Base-by-base conservation (phyloP, 2,329 filamentous ascomycete species). In the Pseudocercospora fijiensis region DNA sequence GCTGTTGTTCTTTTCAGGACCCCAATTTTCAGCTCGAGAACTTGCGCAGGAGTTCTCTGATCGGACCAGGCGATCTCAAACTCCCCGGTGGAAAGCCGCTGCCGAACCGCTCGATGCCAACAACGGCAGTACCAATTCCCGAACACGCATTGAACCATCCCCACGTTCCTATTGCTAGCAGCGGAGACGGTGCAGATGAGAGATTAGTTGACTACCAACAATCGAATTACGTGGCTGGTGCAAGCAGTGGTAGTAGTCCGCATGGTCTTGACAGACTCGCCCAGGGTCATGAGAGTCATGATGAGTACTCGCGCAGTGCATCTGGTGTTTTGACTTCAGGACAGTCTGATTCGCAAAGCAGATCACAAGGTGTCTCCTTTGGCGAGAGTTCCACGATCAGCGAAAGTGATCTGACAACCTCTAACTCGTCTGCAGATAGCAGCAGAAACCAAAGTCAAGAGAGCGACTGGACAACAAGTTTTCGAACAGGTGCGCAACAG, bases 11-110 rank as follows among this genome's bases (percentile, higher is more conserved):
- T 61, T 22, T 59, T n/a, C 76, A 83, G 81, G 76, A 83, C 61
- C 81, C 81, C 0, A 70, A 73, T 47, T 74, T 75, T 52, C 78
- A 78, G 69, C 80, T 83, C 64, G 81, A 83, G 64, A 70, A 80
- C 64, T 76, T 83, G 10, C 78, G 80, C 49, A 76, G 79, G 26
- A 78, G 76, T 37, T 82, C 80, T 2, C 71, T 82, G 18, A 65
- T 76, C 56, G 69, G 66, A 9, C 70, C 73, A 1, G 60, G 63
- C 27, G 71, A 75, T 30, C 65, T 76, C 41, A 71, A 71, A 37
- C 43, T 75, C n/a, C 73, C 72, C 4, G 65, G 62, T 16, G 61
- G 66, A 45, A 70, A 69, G 53, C 24, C 28, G 13, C 56, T 75
- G 2, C 70, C 73, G 4, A 66, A 68, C 8, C 69, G 75, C n/a